These are phyloP conservation scores for Scedosporium boydii DNA, from an alignment of 2,329 filamentous ascomycete species.

Conservation along the genomic window DNA sequence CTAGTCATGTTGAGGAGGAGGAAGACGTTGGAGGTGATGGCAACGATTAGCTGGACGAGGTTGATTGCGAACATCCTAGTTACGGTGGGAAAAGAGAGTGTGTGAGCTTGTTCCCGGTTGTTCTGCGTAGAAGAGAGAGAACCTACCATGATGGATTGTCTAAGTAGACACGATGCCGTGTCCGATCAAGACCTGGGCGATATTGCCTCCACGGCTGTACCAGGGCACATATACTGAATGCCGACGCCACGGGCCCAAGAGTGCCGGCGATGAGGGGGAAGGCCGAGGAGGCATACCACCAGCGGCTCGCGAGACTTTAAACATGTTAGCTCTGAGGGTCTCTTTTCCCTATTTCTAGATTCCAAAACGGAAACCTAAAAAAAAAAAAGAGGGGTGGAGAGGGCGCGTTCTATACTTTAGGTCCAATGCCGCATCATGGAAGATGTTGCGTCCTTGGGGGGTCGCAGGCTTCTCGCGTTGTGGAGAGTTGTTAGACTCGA, in stretches of 20 bases:
- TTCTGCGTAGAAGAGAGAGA: neutral
- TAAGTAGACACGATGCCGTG: slow-evolving; percentile 37
- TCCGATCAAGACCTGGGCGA: slow-evolving; percentile 33
- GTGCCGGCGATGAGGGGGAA: slow-evolving; percentile 77
- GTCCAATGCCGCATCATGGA: too few species aligned
- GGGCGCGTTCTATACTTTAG: too few species aligned
- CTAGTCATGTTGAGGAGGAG: slow-evolving; percentile 81
- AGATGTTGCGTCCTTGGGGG: too few species aligned
- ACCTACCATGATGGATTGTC: slow-evolving; percentile 60
- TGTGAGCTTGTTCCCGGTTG: neutral
- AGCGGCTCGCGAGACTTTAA: slow-evolving; percentile 33
- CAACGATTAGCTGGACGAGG: slow-evolving; percentile 64
- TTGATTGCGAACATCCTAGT: slow-evolving; percentile 64
- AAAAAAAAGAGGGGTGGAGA: too few species aligned
- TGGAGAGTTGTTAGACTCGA: too few species aligned
- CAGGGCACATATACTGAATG: slow-evolving; percentile 80
- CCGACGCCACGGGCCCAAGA: slow-evolving; percentile 75
- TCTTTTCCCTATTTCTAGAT: too few species aligned
- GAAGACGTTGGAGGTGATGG: slow-evolving; percentile 70
- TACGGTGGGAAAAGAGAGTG: neutral
- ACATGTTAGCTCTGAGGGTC: neutral
- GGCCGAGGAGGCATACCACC: slow-evolving; percentile 55
- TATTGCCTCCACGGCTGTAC: slow-evolving; percentile 67
- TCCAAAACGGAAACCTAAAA: too few species aligned
- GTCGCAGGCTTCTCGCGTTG: too few species aligned